A percentile compares a stretch with the other conserved stretches of the same genome.
These are phyloP conservation scores for Pleodorina starrii DNA, from an alignment of 139 green algal genomes.

Conservation along the genomic window DNA sequence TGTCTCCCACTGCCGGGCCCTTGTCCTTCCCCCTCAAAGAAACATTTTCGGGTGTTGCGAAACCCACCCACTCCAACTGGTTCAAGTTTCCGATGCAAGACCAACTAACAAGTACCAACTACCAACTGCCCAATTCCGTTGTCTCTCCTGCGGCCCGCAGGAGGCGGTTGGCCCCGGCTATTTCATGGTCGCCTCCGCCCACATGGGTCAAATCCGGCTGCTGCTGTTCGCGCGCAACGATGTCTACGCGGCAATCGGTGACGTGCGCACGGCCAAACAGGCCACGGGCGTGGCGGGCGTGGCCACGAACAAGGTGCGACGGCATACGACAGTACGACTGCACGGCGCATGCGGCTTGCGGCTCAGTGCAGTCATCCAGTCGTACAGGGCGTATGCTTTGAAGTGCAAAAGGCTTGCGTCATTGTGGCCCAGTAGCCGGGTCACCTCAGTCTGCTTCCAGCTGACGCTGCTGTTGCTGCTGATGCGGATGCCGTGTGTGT, in stretches of 20 bases:
- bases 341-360: no score
- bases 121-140: background rate
- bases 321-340: background rate
- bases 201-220: conserved; percentile 80
- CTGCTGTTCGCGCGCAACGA: conserved; percentile 70
- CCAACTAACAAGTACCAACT: no score
- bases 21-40: no score
- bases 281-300: conserved; percentile 65
- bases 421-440: no score
- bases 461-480: no score
- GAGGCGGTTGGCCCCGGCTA: conserved; percentile 59
- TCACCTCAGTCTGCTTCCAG: no score
- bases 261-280: conserved; percentile 53
- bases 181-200: conserved; percentile 58
- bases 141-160: conserved; percentile 1
- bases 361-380: no score
- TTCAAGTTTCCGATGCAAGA: no score
- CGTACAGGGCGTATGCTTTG: no score
- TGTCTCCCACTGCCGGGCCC: background rate
- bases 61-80: no score
- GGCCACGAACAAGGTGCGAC: conserved; percentile 65
- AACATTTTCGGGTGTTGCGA: no score
- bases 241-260: conserved; percentile 55
- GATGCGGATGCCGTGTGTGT: background rate
- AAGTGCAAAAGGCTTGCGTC: no score